Evolutionary conservation across 768 basidiomycete species (phyloP).

Genomic region (Dentipellis sp.): DNA sequence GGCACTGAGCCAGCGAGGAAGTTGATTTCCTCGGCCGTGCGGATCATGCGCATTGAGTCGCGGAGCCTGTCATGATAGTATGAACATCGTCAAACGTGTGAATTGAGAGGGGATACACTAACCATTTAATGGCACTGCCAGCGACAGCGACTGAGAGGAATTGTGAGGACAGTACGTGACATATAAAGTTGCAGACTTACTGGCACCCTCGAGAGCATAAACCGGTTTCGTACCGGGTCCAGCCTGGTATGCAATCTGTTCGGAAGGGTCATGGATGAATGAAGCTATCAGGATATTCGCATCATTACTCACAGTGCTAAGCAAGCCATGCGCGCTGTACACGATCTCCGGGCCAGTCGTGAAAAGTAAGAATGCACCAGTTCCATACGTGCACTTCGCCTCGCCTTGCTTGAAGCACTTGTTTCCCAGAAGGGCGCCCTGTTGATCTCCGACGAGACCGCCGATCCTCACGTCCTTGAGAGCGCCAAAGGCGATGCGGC

Average conservation of each 20-base stretch:
- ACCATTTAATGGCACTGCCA: conserved; percentile 92
- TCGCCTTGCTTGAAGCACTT: conserved; percentile 88
- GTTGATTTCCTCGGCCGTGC: conserved; percentile 77
- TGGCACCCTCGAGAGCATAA: conserved; percentile 92
- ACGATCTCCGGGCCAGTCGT: conserved; percentile 87
- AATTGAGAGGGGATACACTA: conserved; percentile 7
- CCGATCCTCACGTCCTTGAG: conserved; percentile 76
- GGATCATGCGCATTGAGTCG: conserved; percentile 81
- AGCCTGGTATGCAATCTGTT: conserved; percentile 81
- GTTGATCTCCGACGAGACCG: conserved; percentile 96
- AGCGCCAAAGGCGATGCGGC: conserved; percentile 56
- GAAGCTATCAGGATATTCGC: too few species aligned
- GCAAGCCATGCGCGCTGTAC: conserved; percentile 73
- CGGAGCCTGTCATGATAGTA: conserved; percentile 47
- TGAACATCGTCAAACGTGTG: neutral
- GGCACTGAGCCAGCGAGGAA: conserved; percentile 66
- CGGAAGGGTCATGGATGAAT: neutral
- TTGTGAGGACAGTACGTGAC: neutral
- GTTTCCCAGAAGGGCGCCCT: conserved; percentile 93
- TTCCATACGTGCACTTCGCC: conserved; percentile 98
- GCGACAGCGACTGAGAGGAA: conserved; percentile 71
- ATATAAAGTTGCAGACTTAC: conserved; percentile 35
- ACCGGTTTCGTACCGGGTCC: conserved; percentile 70
- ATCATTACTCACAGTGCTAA: conserved; percentile 62
- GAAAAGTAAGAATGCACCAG: conserved; percentile 93